Base-by-base conservation (phyloP, 1,284 basidiomycete genomes). In the Apiotrichum laibachii region DNA sequence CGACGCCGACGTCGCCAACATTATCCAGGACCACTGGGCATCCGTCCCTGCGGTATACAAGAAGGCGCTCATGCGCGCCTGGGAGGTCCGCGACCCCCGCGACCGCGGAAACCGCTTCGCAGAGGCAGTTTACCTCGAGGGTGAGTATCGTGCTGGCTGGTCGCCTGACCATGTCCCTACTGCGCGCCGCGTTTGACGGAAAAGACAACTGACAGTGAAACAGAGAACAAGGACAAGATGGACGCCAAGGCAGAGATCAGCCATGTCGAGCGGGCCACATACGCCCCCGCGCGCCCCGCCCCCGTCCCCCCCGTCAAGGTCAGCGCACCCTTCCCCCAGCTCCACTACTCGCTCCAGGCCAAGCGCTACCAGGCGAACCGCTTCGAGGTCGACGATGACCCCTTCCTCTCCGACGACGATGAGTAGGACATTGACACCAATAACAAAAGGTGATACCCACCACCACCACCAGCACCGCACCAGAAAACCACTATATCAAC, bases 31-130 rank as follows among this genome's bases (percentile, higher is more conserved):
- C 2, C 22, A 35, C 19, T 54, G 57, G 52, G 42, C 26, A 16
- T 26, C 34, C n/a, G 52, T 59, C 10, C 47, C 48, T 0, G 3
- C n/a, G 7, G 6, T 5, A 13, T 59, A 59, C 49, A 44, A 42
- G 33, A 18, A 9, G 12, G 61, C 61, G 5, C 55, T 62, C 33
- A 22, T 42, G 33, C 18, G 22, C 16, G 42, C 42, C 7, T 62
- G 54, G 54, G 46, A 50, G 12, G 37, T 34, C 7, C 18, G 15
- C 18, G 50, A 53, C 10, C 54, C 57, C 15, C 34, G 22, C 42
- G 55, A 39, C 18, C 34, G 57, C 12, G 61, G 57, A 8, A 62
- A 62, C 49, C 42, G 43, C 15, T 62, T 62, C 37, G 40, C 56
- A 31, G 31, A 56, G 57, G 26, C 34, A 21, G 50, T 62, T 57